Percentiles rank a stretch among this genome's conserved stretches.
Evolutionary conservation across 78 protist species (phyloP).

Genomic region (Dictyostelium intermedium): DNA sequence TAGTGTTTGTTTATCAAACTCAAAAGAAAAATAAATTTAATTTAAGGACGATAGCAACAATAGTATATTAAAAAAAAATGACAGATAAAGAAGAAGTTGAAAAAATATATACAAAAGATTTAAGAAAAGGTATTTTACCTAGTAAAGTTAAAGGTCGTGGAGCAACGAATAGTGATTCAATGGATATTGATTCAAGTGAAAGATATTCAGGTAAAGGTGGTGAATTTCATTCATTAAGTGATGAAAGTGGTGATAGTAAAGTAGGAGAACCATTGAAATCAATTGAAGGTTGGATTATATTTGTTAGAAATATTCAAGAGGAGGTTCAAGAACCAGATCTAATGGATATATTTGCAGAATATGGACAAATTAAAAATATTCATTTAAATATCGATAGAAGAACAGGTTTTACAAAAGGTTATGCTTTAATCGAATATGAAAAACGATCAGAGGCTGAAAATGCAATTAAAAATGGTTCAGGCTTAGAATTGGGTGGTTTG

Average conservation of each 20-base stretch:
- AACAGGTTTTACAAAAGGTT: slow-evolving; percentile 93
- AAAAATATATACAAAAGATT: slow-evolving; percentile 42
- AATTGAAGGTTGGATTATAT: slow-evolving; percentile 95
- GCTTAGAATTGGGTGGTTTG: slow-evolving; percentile 62
- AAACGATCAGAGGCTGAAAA: slow-evolving; percentile 74
- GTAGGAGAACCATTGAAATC: slow-evolving; percentile 79
- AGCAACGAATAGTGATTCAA: slow-evolving; percentile 2
- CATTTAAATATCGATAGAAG: slow-evolving; percentile 92
- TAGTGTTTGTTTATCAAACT: too few species aligned
- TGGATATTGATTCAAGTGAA: slow-evolving; percentile 10
- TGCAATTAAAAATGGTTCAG: slow-evolving; percentile 67
- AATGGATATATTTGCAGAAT: slow-evolving; percentile 88
- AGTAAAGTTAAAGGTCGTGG: slow-evolving; percentile 60
- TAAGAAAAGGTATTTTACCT: slow-evolving; percentile 68
- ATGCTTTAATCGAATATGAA: slow-evolving; percentile 90
- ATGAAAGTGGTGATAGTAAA: background rate
- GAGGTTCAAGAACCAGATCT: slow-evolving; percentile 94
- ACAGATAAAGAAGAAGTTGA: slow-evolving; percentile 14
- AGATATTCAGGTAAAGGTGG: slow-evolving; percentile 55
- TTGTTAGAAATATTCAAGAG: slow-evolving; percentile 89
- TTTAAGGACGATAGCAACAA: background rate
- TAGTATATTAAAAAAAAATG: background rate
- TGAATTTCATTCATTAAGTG: slow-evolving; percentile 23
- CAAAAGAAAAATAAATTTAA: too few species aligned
- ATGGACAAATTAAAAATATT: slow-evolving; percentile 90